These are phyloP conservation scores for Ustilago cynodontis DNA, from an alignment of 1,284 basidiomycete species.

Conservation along the genomic window DNA sequence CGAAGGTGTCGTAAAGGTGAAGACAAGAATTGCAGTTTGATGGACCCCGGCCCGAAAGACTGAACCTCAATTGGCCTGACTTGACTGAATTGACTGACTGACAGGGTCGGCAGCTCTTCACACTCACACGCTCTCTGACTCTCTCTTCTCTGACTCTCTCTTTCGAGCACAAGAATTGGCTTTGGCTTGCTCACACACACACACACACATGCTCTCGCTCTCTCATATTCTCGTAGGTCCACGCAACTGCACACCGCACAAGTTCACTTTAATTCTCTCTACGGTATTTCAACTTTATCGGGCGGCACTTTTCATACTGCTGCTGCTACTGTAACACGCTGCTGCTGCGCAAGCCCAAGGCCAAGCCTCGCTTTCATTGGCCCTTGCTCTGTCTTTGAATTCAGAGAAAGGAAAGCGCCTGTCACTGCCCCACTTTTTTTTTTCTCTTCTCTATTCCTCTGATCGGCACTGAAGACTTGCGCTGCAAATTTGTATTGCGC, in stretches of 20 bases:
- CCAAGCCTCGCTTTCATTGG: background rate
- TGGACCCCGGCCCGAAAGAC: slow-evolving; percentile 21
- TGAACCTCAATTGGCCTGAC: slow-evolving; percentile 1
- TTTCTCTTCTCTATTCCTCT: slow-evolving; percentile 2
- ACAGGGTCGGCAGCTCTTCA: slow-evolving; percentile 21
- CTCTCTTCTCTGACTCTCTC: slow-evolving; percentile 3
- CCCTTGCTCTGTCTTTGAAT: slow-evolving; percentile 2
- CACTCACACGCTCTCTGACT: slow-evolving; percentile 2
- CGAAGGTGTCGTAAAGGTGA: background rate
- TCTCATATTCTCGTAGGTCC: background rate
- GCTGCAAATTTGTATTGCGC: slow-evolving; percentile 1
- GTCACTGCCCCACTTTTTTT: background rate
- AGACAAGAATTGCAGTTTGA: slow-evolving; percentile 3
- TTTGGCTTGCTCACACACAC: background rate
- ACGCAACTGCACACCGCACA: slow-evolving; percentile 6
- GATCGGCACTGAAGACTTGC: background rate
- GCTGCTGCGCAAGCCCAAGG: background rate
- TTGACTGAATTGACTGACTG: slow-evolving; percentile 22
- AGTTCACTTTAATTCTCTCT: background rate
- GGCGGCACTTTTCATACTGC: background rate
- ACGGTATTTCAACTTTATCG: slow-evolving; percentile 2
- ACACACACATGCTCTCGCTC: slow-evolving; percentile 7
- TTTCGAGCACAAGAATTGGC: background rate
- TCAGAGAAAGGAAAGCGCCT: background rate
- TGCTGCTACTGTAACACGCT: no score